Percentiles rank a stretch among this genome's conserved stretches.
These are phyloP conservation scores for Botrytis cinerea DNA, from an alignment of 2,329 filamentous ascomycete species.

Conservation along the genomic window DNA sequence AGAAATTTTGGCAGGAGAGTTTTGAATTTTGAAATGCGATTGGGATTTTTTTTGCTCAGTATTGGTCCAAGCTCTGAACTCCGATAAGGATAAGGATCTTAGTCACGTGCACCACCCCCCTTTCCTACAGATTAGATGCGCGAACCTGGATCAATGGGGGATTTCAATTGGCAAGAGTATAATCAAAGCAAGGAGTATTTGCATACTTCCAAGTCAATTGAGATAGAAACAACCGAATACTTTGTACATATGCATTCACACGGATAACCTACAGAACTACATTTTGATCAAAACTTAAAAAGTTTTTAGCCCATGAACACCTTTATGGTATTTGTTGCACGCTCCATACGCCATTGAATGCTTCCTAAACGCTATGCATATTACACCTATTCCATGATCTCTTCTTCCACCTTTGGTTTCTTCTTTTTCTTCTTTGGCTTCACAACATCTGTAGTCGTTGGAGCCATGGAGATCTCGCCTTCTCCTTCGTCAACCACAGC, in stretches of 20 bases:
- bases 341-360: slow-evolving; percentile 27
- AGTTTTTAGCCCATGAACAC: slow-evolving; percentile 9
- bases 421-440: slow-evolving; percentile 53
- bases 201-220: not conserved
- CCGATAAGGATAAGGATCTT: slow-evolving; percentile 21
- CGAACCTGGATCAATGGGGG: not conserved
- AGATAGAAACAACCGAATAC: not conserved
- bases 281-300: slow-evolving; percentile 7
- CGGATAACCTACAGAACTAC: not conserved
- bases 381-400: slow-evolving; percentile 21
- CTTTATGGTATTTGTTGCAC: slow-evolving; percentile 18
- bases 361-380: slow-evolving; percentile 18
- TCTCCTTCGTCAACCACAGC: slow-evolving; percentile 36
- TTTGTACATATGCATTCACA: not conserved
- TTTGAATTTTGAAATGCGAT: not conserved
- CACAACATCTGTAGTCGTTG: slow-evolving; percentile 30
- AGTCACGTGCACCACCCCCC: not conserved
- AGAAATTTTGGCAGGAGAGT: not conserved
- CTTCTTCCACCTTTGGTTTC: slow-evolving; percentile 34
- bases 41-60: slow-evolving; percentile 15
- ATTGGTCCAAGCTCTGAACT: not conserved
- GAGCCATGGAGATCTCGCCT: slow-evolving; percentile 28
- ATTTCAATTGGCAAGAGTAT: not conserved
- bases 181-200: not conserved
- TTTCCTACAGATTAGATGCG: not conserved